Evolutionary conservation across 2,329 filamentous ascomycete species (phyloP), one percentile per base, ranked within the genome.

Genomic region (Neofusicoccum ribis): DNA sequence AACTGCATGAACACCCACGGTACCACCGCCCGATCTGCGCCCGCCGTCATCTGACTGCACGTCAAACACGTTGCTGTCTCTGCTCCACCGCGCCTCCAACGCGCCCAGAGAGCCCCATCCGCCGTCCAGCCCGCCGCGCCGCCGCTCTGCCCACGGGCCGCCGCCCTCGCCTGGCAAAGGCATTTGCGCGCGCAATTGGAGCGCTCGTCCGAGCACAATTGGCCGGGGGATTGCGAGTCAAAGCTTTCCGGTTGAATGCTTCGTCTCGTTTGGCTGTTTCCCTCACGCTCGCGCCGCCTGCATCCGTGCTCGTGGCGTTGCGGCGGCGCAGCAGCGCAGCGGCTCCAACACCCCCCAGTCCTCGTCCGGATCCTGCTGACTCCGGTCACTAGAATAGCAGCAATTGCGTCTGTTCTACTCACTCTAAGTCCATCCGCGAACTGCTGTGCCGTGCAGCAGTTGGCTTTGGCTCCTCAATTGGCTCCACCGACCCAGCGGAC

Each of bases 31-130:
- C 52, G 39, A 59, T 46, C 56, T 23, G n/a, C 39, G 41, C 11
- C 31, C 9, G 9, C 2, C 41, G n/a, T 60, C 56, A 49, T 60
- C 41, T 60, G 56, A 60, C 56, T 34, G 41, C 27, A 23, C 41
- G 17, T 47, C 56, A 31, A 60, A 60, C 56, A 60, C 43, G 56
- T 60, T 27, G 54, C 56, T 17, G 41, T n/a, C 34, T 46, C 43
- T 60, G 15, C 56, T 27, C 56, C 56, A 60, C 56, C n/a, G 43
- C 54, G 17, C 37, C 20, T 15, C 39, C 54, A 46, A n/a, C 54
- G 14, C 47, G 8, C n/a, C 8, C 54, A 3, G 4, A 15, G 47
- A 51, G 47, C 47, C 23, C 47, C 47, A 15, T 31, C 47, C 5
- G 11, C 47, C 47, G 15, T 9, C 46, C 9, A 12, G 46, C 17